Evolutionary conservation across 2,329 filamentous ascomycete genomes (phyloP).

Genomic region (Reticulascus tulasneorum): DNA sequence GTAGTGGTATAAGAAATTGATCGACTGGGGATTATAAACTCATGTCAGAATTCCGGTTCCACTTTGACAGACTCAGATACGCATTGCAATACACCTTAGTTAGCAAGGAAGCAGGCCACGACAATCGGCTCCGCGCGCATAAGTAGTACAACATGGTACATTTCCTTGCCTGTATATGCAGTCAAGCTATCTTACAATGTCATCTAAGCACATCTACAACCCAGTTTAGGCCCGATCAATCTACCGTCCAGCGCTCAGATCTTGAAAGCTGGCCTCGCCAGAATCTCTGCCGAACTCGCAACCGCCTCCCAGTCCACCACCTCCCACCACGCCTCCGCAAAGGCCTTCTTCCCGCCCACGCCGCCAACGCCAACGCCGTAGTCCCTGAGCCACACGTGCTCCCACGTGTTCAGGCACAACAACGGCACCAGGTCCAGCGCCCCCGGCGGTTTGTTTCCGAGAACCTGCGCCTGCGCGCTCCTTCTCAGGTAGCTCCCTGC

Average conservation of each 20-base stretch:
- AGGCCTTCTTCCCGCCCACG: conserved; percentile 69
- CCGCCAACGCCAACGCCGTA: conserved; percentile 59
- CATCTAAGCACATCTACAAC: neutral
- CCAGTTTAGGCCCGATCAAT: no score
- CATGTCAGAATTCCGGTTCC: no score
- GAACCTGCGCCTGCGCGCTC: conserved; percentile 21
- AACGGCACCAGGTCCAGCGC: conserved; percentile 69
- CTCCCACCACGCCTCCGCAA: conserved; percentile 81
- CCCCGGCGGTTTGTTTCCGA: conserved; percentile 51
- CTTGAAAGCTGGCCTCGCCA: conserved; percentile 4
- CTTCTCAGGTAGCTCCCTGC: conserved; percentile 35
- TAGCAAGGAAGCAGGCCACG: no score
- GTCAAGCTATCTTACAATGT: conserved; percentile 3
- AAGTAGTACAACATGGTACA: conserved; percentile 13
- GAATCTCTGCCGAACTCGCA: conserved; percentile 25
- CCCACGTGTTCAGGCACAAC: conserved; percentile 92
- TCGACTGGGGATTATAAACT: no score
- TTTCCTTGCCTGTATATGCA: no score
- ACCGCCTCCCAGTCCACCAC: conserved; percentile 82
- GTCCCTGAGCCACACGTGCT: conserved; percentile 86
- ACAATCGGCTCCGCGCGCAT: no score
- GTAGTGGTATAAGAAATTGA: no score
- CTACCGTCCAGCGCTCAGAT: no score
- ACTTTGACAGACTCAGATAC: no score
- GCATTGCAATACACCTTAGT: no score